These are phyloP conservation scores for Rhodotorula mucilaginosa DNA, from an alignment of 1,284 basidiomycete species.

Conservation along the genomic window DNA sequence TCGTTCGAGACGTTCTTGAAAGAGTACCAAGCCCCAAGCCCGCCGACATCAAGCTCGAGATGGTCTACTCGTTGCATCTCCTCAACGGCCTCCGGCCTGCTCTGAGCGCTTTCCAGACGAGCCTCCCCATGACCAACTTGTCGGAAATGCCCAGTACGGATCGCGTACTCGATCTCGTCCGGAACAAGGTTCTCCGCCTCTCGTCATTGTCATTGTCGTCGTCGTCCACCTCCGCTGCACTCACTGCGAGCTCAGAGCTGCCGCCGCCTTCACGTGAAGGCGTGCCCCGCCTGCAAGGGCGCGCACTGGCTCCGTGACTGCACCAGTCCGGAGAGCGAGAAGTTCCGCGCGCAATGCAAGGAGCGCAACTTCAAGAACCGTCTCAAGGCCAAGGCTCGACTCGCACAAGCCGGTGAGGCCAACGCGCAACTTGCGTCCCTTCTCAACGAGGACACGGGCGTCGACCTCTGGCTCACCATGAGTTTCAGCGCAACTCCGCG, in stretches of 20 bases:
- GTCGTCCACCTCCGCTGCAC: background rate
- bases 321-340: too few relatives aligned
- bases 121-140: background rate
- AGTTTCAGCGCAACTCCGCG: background rate
- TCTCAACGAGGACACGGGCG: background rate
- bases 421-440: background rate
- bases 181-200: slow-evolving; percentile 9
- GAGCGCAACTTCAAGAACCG: too few relatives aligned
- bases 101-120: background rate
- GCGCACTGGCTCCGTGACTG: too few relatives aligned
- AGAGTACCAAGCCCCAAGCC: background rate
- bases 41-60: background rate
- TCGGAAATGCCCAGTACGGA: background rate
- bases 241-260: background rate
- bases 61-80: slow-evolving; percentile 2
- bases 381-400: too few relatives aligned
- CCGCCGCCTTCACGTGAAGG: background rate
- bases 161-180: slow-evolving; percentile 3
- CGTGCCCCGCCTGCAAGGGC: slow-evolving; percentile 4
- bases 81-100: background rate
- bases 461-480: slow-evolving; percentile 2
- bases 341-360: too few relatives aligned
- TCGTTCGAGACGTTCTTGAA: background rate
- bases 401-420: too few relatives aligned
- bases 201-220: background rate